Evolutionary conservation across 2,329 filamentous ascomycete species (phyloP).

Genomic region (Colletotrichum sp.): DNA sequence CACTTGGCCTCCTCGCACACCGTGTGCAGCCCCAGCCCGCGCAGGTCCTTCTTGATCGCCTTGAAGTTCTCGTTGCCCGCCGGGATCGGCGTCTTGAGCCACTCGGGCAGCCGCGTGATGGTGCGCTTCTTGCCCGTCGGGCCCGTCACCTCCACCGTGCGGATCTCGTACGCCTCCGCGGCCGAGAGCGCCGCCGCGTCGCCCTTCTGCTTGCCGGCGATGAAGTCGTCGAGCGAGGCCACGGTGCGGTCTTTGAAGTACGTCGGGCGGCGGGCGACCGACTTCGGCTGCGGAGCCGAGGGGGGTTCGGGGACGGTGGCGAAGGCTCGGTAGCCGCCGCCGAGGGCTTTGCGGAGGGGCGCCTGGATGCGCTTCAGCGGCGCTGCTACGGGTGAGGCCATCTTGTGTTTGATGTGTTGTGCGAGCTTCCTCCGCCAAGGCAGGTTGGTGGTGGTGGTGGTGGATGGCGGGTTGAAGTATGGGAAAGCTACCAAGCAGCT

Average conservation of each 20-base stretch:
- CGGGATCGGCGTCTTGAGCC: conserved; percentile 96
- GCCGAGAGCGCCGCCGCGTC: conserved; percentile 35
- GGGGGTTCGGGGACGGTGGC: conserved; percentile 46
- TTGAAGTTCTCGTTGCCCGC: conserved; percentile 83
- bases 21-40: conserved; percentile 89
- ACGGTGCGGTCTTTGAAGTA: conserved; percentile 67
- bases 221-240: conserved; percentile 64
- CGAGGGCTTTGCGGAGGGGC: conserved; percentile 47
- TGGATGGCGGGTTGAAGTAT: neutral
- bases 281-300: conserved; percentile 22
- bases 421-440: neutral
- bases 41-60: conserved; percentile 91
- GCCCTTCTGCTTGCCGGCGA: conserved; percentile 34
- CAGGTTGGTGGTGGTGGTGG: neutral
- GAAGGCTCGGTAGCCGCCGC: conserved; percentile 41
- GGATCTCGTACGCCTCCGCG: conserved; percentile 63
- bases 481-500: neutral
- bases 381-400: conserved; percentile 41
- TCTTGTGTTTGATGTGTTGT: conserved; percentile 20
- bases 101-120: conserved; percentile 81
- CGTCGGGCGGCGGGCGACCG: conserved; percentile 43
- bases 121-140: conserved; percentile 67
- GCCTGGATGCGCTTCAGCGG: conserved; percentile 46
- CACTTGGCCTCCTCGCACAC: conserved; percentile 98
- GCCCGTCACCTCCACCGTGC: conserved; percentile 65